Evolutionary conservation across 1,139 yeast genomes (phyloP).

Genomic region (Scheffersomyces segobiensis): DNA sequence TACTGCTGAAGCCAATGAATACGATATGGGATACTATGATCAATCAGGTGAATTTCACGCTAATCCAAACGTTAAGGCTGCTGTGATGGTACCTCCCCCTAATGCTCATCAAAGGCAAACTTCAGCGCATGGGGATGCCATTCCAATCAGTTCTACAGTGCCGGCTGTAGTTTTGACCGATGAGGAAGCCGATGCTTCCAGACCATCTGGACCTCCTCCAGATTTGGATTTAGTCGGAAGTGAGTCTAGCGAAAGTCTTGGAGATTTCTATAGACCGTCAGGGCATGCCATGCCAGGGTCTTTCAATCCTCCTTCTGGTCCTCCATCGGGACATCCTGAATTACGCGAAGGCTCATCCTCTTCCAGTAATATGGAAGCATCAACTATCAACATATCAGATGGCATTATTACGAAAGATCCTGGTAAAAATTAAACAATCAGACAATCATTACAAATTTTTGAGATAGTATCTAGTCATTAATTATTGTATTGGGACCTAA

Average conservation of each 20-base stretch:
- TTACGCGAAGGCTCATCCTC: slow-evolving; percentile 10
- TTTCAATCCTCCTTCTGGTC: background rate
- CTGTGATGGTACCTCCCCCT: slow-evolving; percentile 12
- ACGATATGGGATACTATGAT: slow-evolving; percentile 84
- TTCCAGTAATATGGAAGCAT: slow-evolving; percentile 10
- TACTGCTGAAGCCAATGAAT: slow-evolving; percentile 61
- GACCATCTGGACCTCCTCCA: slow-evolving; percentile 1
- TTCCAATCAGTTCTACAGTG: slow-evolving; percentile 8
- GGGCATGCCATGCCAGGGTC: slow-evolving; percentile 3
- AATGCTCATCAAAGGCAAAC: slow-evolving; percentile 14
- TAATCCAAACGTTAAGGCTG: slow-evolving; percentile 26
- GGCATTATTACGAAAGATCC: slow-evolving; percentile 11
- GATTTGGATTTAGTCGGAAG: background rate
- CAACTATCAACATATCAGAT: slow-evolving; percentile 12
- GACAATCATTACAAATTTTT: background rate
- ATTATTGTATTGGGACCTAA: background rate
- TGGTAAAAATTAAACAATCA: background rate
- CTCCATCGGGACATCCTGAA: background rate
- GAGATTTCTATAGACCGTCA: slow-evolving; percentile 3
- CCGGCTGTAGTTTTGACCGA: slow-evolving; percentile 8
- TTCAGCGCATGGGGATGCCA: slow-evolving; percentile 10
- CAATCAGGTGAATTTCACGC: slow-evolving; percentile 56
- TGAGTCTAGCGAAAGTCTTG: background rate
- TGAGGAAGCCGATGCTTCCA: slow-evolving; percentile 3
- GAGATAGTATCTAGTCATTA: background rate